Conservation (phyloP, 2,329 filamentous ascomycete species). For the Seiridium cupressi region DNA sequence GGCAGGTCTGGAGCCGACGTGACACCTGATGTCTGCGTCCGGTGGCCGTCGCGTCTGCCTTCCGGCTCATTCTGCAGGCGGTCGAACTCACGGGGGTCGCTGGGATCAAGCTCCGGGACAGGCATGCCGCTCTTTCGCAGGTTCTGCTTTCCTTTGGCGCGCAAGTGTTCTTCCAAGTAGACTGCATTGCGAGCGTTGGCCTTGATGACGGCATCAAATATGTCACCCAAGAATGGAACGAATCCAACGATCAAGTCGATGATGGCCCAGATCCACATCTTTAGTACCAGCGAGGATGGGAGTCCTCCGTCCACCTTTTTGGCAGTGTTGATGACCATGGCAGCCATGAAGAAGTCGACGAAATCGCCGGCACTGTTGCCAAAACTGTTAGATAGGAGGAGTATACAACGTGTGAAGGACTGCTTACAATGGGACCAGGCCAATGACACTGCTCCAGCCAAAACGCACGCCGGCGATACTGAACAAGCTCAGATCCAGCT, state of each 20-base stretch:
- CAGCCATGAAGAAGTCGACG: constrained; percentile 69
- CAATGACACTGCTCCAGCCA: constrained; percentile 87
- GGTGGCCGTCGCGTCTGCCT: constrained; percentile 11
- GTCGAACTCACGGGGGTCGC: constrained; percentile 52
- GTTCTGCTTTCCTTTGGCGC: constrained; percentile 63
- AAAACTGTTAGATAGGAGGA: constrained; percentile 12
- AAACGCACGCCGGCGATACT: constrained; percentile 79
- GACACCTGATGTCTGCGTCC: constrained; percentile 22
- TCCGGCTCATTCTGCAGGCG: constrained; percentile 20
- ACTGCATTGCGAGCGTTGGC: constrained; percentile 77
- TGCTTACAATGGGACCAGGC: constrained; percentile 75
- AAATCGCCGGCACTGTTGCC: constrained; percentile 67
- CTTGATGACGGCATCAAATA: constrained; percentile 70
- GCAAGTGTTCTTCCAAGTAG: constrained; percentile 65
- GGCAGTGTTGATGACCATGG: constrained; percentile 73
- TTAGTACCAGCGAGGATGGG: constrained; percentile 53
- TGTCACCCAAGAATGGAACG: constrained; percentile 73
- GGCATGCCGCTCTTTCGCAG: constrained; percentile 45
- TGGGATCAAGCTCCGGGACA: constrained; percentile 48
- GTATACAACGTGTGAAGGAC: background rate
- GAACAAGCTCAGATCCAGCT: constrained; percentile 81
- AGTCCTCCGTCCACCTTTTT: constrained; percentile 75
- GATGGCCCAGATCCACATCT: constrained; percentile 79
- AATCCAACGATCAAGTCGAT: constrained; percentile 74
- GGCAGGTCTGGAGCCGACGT: constrained; percentile 10